These are phyloP conservation scores for Cylindrotheca closterium DNA, from an alignment of 108 stramenopile species.

Conservation along the genomic window DNA sequence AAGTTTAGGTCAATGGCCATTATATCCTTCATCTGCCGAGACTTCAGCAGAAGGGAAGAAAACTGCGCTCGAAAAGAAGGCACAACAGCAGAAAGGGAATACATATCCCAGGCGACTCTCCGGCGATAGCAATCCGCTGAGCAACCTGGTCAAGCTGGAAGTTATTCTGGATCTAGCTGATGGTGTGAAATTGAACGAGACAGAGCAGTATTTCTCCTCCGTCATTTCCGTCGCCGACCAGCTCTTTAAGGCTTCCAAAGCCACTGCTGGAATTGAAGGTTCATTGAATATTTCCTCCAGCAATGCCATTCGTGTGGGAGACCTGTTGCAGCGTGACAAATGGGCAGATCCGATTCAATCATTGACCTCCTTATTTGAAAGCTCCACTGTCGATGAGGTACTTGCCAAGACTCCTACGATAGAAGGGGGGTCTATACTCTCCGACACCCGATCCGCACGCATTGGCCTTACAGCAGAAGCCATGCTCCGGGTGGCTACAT, in stretches of 20 bases:
- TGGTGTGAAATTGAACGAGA: slow-evolving; percentile 5
- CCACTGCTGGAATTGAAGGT: neutral
- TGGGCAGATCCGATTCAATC: neutral
- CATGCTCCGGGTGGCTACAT: slow-evolving; percentile 53
- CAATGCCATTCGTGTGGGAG: slow-evolving; percentile 5
- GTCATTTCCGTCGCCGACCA: slow-evolving; percentile 12
- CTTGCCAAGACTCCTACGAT: neutral
- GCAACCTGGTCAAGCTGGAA: slow-evolving; percentile 22
- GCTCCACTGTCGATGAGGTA: neutral
- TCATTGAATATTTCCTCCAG: neutral
- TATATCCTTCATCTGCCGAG: neutral
- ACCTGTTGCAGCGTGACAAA: slow-evolving; percentile 7
- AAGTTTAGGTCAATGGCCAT: slow-evolving; percentile 6
- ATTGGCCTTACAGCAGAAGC: slow-evolving; percentile 24
- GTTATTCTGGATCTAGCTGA: slow-evolving; percentile 22
- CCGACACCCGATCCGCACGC: neutral
- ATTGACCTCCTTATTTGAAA: neutral
- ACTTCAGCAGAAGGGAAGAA: neutral
- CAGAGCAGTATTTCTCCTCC: neutral
- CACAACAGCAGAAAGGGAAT: neutral
- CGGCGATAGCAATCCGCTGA: slow-evolving; percentile 3
- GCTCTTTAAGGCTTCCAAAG: slow-evolving; percentile 6
- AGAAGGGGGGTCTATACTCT: neutral
- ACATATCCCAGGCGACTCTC: too few species aligned
- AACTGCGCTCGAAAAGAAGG: neutral